phyloP scores from a whole-genome alignment of 1,139 yeast genomes.

The Scheffersomyces illinoinensis region DNA sequence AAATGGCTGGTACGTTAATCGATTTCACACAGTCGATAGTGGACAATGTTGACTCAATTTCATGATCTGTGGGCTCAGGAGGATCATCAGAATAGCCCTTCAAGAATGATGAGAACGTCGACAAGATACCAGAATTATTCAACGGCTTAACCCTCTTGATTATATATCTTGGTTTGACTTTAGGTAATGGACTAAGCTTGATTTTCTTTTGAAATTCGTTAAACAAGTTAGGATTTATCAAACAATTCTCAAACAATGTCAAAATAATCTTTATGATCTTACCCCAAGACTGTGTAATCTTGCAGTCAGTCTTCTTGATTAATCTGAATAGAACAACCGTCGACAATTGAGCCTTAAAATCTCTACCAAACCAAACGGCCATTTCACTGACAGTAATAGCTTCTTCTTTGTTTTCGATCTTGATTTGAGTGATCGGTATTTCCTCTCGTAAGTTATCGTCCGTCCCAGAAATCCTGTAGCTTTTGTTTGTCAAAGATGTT shows the following conservation, averaged over 20 bases:
- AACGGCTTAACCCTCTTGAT: slow-evolving; percentile 61
- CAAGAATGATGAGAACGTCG: slow-evolving; percentile 88
- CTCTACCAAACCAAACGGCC: slow-evolving; percentile 83
- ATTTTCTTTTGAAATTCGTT: slow-evolving; percentile 60
- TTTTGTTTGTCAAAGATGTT: slow-evolving; percentile 51
- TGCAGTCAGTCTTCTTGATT: slow-evolving; percentile 57
- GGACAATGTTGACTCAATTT: slow-evolving; percentile 80
- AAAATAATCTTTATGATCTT: slow-evolving; percentile 60
- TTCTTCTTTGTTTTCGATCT: slow-evolving; percentile 50
- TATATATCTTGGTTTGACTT: slow-evolving; percentile 64
- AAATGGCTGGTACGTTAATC: slow-evolving; percentile 55
- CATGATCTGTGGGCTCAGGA: slow-evolving; percentile 90
- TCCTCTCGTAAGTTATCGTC: slow-evolving; percentile 45
- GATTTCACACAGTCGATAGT: slow-evolving; percentile 81
- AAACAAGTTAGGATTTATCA: slow-evolving; percentile 68
- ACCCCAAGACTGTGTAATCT: slow-evolving; percentile 58
- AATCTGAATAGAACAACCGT: slow-evolving; percentile 82
- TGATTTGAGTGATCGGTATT: slow-evolving; percentile 49
- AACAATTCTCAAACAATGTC: slow-evolving; percentile 69
- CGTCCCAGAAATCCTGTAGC: background rate
- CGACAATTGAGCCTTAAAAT: slow-evolving; percentile 89
- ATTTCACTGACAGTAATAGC: slow-evolving; percentile 75
- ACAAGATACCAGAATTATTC: slow-evolving; percentile 74
- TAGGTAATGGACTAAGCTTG: slow-evolving; percentile 53
- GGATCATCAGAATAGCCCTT: slow-evolving; percentile 86